phyloP scores from a whole-genome alignment of 2,329 filamentous ascomycete genomes.

The Aspergillus clavatus region DNA sequence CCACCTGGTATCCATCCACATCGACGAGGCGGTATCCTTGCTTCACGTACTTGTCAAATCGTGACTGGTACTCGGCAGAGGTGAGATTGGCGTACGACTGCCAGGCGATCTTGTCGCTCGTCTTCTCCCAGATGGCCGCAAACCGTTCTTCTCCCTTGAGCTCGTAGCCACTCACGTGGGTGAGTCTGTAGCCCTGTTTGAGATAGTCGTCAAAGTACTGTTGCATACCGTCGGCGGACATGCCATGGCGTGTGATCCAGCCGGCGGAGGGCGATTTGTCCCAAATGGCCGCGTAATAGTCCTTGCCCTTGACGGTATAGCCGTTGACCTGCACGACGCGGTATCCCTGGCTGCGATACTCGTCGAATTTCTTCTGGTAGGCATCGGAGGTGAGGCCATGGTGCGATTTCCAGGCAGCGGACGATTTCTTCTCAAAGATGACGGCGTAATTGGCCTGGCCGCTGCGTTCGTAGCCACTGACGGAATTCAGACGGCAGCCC shows the following conservation, averaged over 20 bases:
- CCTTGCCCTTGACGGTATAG: constrained; percentile 5
- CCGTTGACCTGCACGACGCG: constrained; percentile 12
- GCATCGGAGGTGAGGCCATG: constrained; percentile 9
- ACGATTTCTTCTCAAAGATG: constrained; percentile 10
- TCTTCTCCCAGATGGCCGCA: constrained; percentile 13
- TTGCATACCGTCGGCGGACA: constrained; percentile 4
- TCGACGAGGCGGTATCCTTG: constrained; percentile 8
- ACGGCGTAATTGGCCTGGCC: constrained; percentile 10
- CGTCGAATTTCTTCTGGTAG: constrained; percentile 12
- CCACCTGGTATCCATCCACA: constrained; percentile 7
- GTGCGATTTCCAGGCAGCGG: constrained; percentile 8
- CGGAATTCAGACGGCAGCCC: constrained; percentile 8
- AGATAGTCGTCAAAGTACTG: constrained; percentile 6
- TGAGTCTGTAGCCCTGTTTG: constrained; percentile 7
- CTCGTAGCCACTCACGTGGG: constrained; percentile 12
- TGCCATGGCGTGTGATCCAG: constrained; percentile 9
- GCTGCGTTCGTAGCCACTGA: constrained; percentile 10
- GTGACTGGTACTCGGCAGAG: constrained; percentile 5
- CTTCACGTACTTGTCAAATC: constrained; percentile 7
- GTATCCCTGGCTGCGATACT: constrained; percentile 10
- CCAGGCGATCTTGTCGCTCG: constrained; percentile 1
- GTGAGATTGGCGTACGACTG: constrained; percentile 5
- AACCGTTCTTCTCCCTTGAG: constrained; percentile 6
- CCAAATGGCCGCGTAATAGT: constrained; percentile 11
- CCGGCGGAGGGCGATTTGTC: constrained; percentile 8